phyloP scores from a whole-genome alignment of 2,329 filamentous ascomycete species.

The Stemphylium lycopersici region DNA sequence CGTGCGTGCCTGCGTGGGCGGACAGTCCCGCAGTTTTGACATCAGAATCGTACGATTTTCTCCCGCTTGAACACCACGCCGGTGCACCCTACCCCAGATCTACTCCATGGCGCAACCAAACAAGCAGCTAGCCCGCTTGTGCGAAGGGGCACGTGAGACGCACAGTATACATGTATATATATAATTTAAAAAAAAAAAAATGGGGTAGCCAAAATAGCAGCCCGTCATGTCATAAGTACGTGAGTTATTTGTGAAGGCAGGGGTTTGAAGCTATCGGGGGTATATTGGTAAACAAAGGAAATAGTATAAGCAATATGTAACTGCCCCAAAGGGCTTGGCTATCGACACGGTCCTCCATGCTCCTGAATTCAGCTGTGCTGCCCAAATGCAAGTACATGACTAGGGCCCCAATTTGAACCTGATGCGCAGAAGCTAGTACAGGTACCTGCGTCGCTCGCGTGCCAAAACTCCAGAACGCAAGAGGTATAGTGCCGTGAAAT shows the following conservation, averaged over 20 bases:
- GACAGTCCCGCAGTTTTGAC: slow-evolving; percentile 24
- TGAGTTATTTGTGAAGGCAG: background rate
- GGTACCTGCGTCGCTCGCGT: slow-evolving; percentile 19
- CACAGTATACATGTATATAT: background rate
- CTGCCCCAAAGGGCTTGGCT: slow-evolving; percentile 10
- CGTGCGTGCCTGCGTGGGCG: slow-evolving; percentile 4
- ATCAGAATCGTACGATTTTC: slow-evolving; percentile 43
- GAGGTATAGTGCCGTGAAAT: slow-evolving; percentile 30
- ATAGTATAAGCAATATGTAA: slow-evolving; percentile 38
- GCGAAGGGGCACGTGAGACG: background rate
- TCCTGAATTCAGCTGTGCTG: slow-evolving; percentile 12
- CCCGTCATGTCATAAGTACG: background rate
- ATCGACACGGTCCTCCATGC: background rate
- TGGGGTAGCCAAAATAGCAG: background rate
- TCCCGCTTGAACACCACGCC: slow-evolving; percentile 12
- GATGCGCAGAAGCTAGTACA: slow-evolving; percentile 3
- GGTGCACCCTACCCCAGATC: slow-evolving; percentile 23
- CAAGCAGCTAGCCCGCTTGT: background rate
- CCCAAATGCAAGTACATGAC: background rate
- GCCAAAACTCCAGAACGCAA: slow-evolving; percentile 21
- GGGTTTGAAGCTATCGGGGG: background rate
- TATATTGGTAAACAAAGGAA: slow-evolving; percentile 33
- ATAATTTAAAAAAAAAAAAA: too few species aligned
- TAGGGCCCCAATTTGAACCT: background rate
- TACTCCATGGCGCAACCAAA: background rate